Base-by-base conservation (phyloP, 306 rosid species). In the Adenanthera pavonina region DNA sequence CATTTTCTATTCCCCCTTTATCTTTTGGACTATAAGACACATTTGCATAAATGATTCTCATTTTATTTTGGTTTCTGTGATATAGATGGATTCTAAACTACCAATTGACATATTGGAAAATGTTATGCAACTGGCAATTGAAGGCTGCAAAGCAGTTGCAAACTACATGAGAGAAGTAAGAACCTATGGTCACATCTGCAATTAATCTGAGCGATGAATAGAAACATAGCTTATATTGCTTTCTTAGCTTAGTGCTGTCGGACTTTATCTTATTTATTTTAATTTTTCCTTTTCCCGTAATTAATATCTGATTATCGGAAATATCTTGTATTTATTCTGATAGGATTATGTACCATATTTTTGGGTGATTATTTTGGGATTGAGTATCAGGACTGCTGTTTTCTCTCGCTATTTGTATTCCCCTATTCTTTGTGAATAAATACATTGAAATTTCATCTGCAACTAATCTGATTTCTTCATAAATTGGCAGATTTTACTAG, bases 131-230 rank as follows among this genome's bases (percentile, higher is more conserved):
- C 91, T 95, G 76, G 93, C 95, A 75, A 88, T 82, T 8, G 95
- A 95, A 84, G 99, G 99, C 78, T 95, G 97, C 94, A 95, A 95
- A 85, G 97, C 97, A 34, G 87, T 95, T 74, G 99, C 97, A 44
- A 93, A 83, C 66, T 89, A 91, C 80, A 82, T 93, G 8, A 80
- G 89, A 79, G 93, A 95, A 76, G 97, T 91, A 87, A 86, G 92
- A 76, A 76, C 25, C 9, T 47, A 20, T 14, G 35, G 4, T 20
- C 33, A 6, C 41, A 66, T 34, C 9, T 78, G 75, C 62, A 68
- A 75, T 70, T 69, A 72, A 47, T 20, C 34, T 33, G 34, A 4
- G 2, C 38, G 25, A 53, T 25, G 8, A 34, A 69, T 67, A 16
- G 35, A 35, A 40, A 62, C 68, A 57, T 7, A 40, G 49, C 69